Percentiles rank a stretch among this genome's conserved stretches.
These are phyloP conservation scores for Oryza glaberrima DNA, from an alignment of 176 grass and related monocot species.

Conservation along the genomic window DNA sequence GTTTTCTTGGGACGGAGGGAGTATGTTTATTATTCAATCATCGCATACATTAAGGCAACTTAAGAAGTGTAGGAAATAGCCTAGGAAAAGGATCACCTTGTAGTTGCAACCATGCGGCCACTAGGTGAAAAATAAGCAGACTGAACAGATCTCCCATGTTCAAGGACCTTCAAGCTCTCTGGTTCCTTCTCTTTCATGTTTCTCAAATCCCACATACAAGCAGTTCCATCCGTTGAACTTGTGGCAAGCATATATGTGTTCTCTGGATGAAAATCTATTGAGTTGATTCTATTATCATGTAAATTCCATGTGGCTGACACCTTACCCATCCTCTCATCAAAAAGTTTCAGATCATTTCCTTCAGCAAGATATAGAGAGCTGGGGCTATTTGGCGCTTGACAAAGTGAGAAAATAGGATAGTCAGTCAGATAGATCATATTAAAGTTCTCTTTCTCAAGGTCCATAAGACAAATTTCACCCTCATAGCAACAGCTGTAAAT, in stretches of 20 bases:
- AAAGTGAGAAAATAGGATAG: slow-evolving; percentile 61
- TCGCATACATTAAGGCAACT: not conserved
- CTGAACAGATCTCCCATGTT: slow-evolving; percentile 53
- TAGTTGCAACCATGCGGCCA: slow-evolving; percentile 69
- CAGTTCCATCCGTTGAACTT: slow-evolving; percentile 69
- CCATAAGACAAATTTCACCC: slow-evolving; percentile 81
- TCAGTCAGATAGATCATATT: slow-evolving; percentile 57
- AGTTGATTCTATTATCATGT: slow-evolving; percentile 67
- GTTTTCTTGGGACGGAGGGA: too few relatives aligned
- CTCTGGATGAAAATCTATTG: slow-evolving; percentile 73
- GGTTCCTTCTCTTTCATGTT: slow-evolving; percentile 50
- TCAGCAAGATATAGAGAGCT: slow-evolving; percentile 65
- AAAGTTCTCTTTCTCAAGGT: slow-evolving; percentile 71
- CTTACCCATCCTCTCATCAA: slow-evolving; percentile 67
- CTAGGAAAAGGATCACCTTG: slow-evolving; percentile 56
- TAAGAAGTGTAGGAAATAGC: slow-evolving; percentile 8
- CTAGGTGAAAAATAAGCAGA: slow-evolving; percentile 94
- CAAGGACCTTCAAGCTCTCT: slow-evolving; percentile 52
- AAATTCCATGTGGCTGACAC: slow-evolving; percentile 53
- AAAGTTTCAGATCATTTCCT: slow-evolving; percentile 59
- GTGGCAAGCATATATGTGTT: slow-evolving; percentile 67
- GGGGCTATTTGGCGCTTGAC: slow-evolving; percentile 51
- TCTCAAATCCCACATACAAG: slow-evolving; percentile 79
- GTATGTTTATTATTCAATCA: slow-evolving; percentile 16
- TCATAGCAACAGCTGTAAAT: slow-evolving; percentile 78